Percentiles rank a stretch among this genome's conserved stretches.
Conservation (phyloP, 164 flowering plant genomes). For the Akebia trifoliata region DNA sequence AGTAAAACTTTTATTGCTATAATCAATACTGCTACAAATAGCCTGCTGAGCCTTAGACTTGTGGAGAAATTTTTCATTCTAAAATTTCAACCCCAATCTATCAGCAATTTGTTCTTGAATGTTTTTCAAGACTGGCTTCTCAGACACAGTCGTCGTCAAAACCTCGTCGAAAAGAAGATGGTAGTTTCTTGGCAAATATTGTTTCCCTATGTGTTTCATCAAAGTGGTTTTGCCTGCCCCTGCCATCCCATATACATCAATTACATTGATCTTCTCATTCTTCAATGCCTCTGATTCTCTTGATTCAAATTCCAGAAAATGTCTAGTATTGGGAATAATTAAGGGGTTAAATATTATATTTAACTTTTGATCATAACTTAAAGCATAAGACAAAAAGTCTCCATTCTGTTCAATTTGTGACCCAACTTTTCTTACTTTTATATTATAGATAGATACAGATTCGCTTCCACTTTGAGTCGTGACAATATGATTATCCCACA, state of each 20-base stretch:
- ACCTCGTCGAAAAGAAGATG: slow-evolving; percentile 13
- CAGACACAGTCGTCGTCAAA: slow-evolving; percentile 14
- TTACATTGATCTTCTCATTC: slow-evolving; percentile 3
- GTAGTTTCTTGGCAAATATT: neutral
- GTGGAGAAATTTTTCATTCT: too few relatives aligned
- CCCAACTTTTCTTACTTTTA: too few relatives aligned
- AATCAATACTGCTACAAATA: too few relatives aligned
- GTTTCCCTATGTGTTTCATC: slow-evolving; percentile 9
- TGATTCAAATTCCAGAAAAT: slow-evolving; percentile 2
- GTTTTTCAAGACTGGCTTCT: slow-evolving; percentile 2
- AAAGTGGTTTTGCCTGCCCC: slow-evolving; percentile 7
- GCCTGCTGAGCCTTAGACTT: too few relatives aligned
- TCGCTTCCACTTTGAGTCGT: too few relatives aligned
- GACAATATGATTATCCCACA: too few relatives aligned
- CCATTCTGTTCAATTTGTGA: too few relatives aligned
- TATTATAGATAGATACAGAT: too few relatives aligned
- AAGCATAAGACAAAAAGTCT: too few relatives aligned
- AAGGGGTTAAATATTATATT: too few relatives aligned
- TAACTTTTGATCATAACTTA: too few relatives aligned
- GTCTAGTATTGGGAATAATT: neutral
- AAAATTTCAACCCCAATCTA: slow-evolving; percentile 5
- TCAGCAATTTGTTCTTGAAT: slow-evolving; percentile 15
- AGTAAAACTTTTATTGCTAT: too few relatives aligned
- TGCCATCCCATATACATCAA: slow-evolving; percentile 9
- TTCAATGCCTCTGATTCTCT: neutral